Evolutionary conservation across 495 filamentous ascomycete species (phyloP).

Genomic region (Daldinia decipiens): DNA sequence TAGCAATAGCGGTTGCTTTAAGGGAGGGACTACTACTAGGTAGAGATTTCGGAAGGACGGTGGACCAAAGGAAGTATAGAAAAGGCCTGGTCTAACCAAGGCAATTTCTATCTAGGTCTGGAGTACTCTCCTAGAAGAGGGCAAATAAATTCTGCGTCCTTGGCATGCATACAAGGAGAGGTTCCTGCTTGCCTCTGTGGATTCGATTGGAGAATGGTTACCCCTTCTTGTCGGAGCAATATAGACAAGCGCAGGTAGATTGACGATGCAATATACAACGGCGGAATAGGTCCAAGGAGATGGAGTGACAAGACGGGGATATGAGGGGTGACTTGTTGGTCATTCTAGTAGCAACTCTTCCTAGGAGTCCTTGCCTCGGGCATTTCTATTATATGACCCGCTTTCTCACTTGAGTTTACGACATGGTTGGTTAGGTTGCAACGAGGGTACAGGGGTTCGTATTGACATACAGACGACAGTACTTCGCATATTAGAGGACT

Average conservation of each 20-base stretch:
- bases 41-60: conserved; percentile 47
- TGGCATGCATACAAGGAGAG: conserved; percentile 48
- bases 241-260: conserved; percentile 48
- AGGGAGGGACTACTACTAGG: conserved; percentile 41
- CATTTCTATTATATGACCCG: conserved; percentile 47
- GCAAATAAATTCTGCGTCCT: conserved; percentile 47
- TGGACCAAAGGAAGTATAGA: conserved; percentile 51
- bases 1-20: conserved; percentile 44
- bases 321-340: conserved; percentile 42
- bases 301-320: conserved; percentile 39
- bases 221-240: conserved; percentile 46
- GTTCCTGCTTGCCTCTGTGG: conserved; percentile 45
- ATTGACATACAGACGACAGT: conserved; percentile 37
- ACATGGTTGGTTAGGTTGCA: conserved; percentile 39
- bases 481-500: conserved; percentile 27
- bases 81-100: conserved; percentile 48
- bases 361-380: conserved; percentile 37
- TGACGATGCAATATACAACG: conserved; percentile 50
- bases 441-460: conserved; percentile 32
- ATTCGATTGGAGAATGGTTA: conserved; percentile 47
- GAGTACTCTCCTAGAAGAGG: conserved; percentile 42
- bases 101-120: conserved; percentile 45
- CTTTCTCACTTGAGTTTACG: conserved; percentile 41
- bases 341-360: conserved; percentile 33
- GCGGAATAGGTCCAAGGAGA: conserved; percentile 42